Evolutionary conservation across 2,329 filamentous ascomycete genomes (phyloP), one percentile per base, ranked within the genome.

Genomic region (Aspergillus nomiae): DNA sequence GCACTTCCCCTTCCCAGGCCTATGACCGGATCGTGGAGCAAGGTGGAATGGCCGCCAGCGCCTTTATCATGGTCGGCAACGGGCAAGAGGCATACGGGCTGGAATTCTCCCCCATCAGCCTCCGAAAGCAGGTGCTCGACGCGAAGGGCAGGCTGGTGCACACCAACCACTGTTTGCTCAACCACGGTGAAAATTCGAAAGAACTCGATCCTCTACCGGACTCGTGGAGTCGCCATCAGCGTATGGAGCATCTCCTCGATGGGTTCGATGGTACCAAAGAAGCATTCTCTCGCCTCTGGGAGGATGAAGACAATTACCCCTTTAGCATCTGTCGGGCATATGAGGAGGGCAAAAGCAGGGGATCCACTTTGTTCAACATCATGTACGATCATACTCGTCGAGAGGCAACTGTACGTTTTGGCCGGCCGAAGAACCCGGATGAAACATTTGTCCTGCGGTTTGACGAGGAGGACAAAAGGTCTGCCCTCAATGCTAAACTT

Each of bases 21-120:
- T 77, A 84, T 2, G 65, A 66, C 9, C 38, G 38, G 9, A 53
- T 24, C 1, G 67, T 87, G 12, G 74, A 82, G 62, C 71, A 72
- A 46, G 69, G 75, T 30, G 85, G 85, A 9, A 80, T 87, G 53
- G 85, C 85, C 0, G 78, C 78, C 8, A 78, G 84, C 3, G 85
- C 83, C 58, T 84, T 87, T 65, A 86, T 87, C 64, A 73, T 85
- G 0, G 73, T 87, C 43, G 85, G 81, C 0, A 84, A 87, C 71
- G 65, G 73, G 21, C 30, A 56, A 0, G 75, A 69, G 0, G 81
- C 80, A 0, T 78, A 83, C 5, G 85, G 85, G 0, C 65, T 87
- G 8, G 85, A 88, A 68, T 86, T 63, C 38, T 41, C 38, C 38
- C 38, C 38, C 7, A 41, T 41, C 38, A 41, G 38, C 7, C 38